These are phyloP conservation scores for Arabidopsis hybrid DNA, from an alignment of 441 rosid species.

Conservation along the genomic window DNA sequence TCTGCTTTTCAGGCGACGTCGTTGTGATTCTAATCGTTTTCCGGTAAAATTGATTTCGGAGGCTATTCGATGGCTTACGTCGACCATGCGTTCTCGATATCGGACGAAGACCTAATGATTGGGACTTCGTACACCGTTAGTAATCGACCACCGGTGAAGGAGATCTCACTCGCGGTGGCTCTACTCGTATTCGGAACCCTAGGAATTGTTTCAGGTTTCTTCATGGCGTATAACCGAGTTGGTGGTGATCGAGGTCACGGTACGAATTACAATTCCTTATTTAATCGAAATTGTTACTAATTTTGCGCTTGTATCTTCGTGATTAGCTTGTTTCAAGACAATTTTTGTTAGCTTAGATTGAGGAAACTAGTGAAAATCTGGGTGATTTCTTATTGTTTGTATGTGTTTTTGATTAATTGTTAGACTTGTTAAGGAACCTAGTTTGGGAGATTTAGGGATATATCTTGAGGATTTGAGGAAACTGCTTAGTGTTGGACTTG, in stretches of 20 bases:
- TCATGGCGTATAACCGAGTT: conserved; percentile 72
- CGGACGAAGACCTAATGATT: conserved; percentile 91
- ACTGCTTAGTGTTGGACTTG: not conserved
- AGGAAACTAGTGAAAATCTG: not conserved
- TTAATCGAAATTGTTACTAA: conserved; percentile 3
- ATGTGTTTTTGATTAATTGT: not conserved
- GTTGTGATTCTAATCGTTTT: conserved; percentile 1
- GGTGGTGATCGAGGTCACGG: conserved; percentile 95
- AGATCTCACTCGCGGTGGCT: conserved; percentile 88
- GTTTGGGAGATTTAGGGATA: not conserved
- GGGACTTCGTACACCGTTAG: conserved; percentile 68
- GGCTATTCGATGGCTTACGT: conserved; percentile 78
- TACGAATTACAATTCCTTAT: conserved; percentile 46
- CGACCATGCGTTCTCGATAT: conserved; percentile 93
- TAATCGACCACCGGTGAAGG: conserved; percentile 88
- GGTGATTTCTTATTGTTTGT: conserved; percentile 13
- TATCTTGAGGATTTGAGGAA: conserved; percentile 6
- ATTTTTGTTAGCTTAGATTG: conserved; percentile 2
- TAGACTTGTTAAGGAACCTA: conserved; percentile 29
- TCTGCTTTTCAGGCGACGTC: conserved; percentile 18
- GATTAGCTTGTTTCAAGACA: not conserved
- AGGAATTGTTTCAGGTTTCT: conserved; percentile 66
- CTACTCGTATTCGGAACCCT: conserved; percentile 85
- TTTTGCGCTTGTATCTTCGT: conserved; percentile 14
- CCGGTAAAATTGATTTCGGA: conserved; percentile 25